phyloP scores from a whole-genome alignment of 2,329 filamentous ascomycete genomes.

The Epicoccum nigrum region DNA sequence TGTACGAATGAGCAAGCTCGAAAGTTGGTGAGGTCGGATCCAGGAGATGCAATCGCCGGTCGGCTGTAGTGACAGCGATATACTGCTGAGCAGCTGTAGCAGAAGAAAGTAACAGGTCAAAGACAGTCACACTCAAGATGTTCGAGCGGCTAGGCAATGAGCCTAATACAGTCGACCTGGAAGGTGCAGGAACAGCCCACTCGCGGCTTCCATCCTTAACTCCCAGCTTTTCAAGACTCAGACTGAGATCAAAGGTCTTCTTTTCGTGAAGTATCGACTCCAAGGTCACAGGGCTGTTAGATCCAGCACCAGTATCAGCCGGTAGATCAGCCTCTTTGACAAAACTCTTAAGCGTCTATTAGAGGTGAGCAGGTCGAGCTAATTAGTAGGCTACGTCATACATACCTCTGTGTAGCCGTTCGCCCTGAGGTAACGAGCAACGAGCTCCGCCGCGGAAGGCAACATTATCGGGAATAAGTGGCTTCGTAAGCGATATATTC shows the following conservation, averaged over 20 bases:
- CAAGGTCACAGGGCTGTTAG: constrained; percentile 59
- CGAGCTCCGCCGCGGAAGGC: constrained; percentile 50
- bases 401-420: constrained; percentile 51
- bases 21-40: constrained; percentile 41
- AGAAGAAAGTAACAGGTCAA: constrained; percentile 39
- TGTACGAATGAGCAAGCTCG: constrained; percentile 44
- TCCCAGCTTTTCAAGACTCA: constrained; percentile 62
- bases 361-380: constrained; percentile 14
- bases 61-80: constrained; percentile 46
- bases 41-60: constrained; percentile 56
- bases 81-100: constrained; percentile 26
- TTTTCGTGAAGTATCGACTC: constrained; percentile 68
- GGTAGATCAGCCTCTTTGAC: constrained; percentile 62
- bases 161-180: constrained; percentile 49
- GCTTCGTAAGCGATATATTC: neutral
- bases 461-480: constrained; percentile 28
- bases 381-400: constrained; percentile 24
- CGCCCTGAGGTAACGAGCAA: constrained; percentile 50
- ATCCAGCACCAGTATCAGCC: constrained; percentile 53
- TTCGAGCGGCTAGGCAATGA: constrained; percentile 59
- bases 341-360: constrained; percentile 63
- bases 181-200: constrained; percentile 58
- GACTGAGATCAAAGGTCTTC: constrained; percentile 61
- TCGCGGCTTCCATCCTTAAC: constrained; percentile 49
- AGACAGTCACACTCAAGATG: constrained; percentile 57